Base-by-base conservation (phyloP, 176 grass and related monocot genomes). In the Zea mays region DNA sequence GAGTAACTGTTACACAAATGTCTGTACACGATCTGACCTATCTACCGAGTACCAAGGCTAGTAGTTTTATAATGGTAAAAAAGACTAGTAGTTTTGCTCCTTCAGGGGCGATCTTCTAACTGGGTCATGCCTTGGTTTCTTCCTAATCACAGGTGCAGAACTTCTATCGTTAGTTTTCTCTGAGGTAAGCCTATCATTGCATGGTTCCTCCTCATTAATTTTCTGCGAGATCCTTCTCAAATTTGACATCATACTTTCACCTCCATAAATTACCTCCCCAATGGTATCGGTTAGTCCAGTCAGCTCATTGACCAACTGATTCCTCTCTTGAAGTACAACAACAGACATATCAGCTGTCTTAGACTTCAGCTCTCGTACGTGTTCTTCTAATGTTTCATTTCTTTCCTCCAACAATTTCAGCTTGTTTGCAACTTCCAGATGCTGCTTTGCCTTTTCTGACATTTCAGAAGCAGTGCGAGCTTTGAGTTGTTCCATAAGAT, bases 141-240 rank as follows among this genome's bases (percentile, higher is more conserved):
- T n/a, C n/a, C n/a, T n/a, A n/a, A n/a, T n/a, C n/a, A n/a, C n/a
- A n/a, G n/a, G n/a, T n/a, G n/a, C n/a, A n/a, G n/a, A n/a, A n/a
- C n/a, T n/a, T n/a, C n/a, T n/a, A n/a, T n/a, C n/a, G n/a, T n/a
- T n/a, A n/a, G n/a, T n/a, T n/a, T n/a, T n/a, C n/a, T n/a, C n/a
- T n/a, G n/a, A n/a, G n/a, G n/a, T n/a, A n/a, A n/a, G n/a, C n/a
- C n/a, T n/a, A n/a, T n/a, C n/a, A n/a, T n/a, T n/a, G n/a, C n/a
- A n/a, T n/a, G 37, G 37, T 38, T 38, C 83, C 41, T 81, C 77
- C 9, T 83, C 69, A 44, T 72, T 60, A 38, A 61, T 17, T 84
- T 93, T 90, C 71, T 83, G 56, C 76, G 81, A 11, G 67, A 93
- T 76, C 73, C 44, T 81, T 76, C 58, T 72, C 76, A 87, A 78